Evolutionary conservation across 352 stramenopile species (phyloP), one percentile per base, ranked within the genome.

Genomic region (Pythium phragmiticola): DNA sequence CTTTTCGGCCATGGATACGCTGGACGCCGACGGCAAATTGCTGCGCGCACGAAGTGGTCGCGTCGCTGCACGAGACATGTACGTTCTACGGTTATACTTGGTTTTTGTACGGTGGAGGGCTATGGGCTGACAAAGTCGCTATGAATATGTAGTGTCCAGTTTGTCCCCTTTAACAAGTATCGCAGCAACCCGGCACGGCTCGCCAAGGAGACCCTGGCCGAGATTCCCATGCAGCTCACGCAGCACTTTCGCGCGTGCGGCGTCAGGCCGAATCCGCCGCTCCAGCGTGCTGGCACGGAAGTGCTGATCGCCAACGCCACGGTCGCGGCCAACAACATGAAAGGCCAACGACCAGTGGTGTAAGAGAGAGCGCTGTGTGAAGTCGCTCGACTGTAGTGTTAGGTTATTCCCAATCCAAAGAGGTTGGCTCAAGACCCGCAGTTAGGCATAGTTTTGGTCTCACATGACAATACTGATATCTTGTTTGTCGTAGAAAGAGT

Each of bases 151-250:
- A 89, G 82, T 77, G 82, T 91, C 14, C 82, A 89, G 37, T 91
- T 91, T 63, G 78, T 91, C 42, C 80, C 78, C 0, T 91, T 88
- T 60, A 89, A 89, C 69, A 76, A 80, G 30, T 91, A 81, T 59
- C 76, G 80, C 23, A 70, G 61, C n/a, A 84, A 89, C 23, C 82
- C 82, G 7, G 66, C 75, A 19, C 69, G 78, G 21, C 63, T 91
- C 30, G 75, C 82, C 0, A 89, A 88, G 70, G 82, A 89, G 65
- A 91, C 82, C 17, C 59, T 91, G 52, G 77, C 80, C 4, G 82
- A 91, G 51, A 88, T 91, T 42, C 80, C 82, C 6, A 75, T 74
- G 7, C 82, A 91, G 52, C 37, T 91, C 39, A 56, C 78, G 26
- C 75, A 88, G 60, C 77, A 87, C 56, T 89, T 88, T 56, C 81